A percentile compares a stretch with the other conserved stretches of the same genome.
phyloP scores from a whole-genome alignment of 2,329 filamentous ascomycete genomes.

The Hymenotorrendiella dingleyae region DNA sequence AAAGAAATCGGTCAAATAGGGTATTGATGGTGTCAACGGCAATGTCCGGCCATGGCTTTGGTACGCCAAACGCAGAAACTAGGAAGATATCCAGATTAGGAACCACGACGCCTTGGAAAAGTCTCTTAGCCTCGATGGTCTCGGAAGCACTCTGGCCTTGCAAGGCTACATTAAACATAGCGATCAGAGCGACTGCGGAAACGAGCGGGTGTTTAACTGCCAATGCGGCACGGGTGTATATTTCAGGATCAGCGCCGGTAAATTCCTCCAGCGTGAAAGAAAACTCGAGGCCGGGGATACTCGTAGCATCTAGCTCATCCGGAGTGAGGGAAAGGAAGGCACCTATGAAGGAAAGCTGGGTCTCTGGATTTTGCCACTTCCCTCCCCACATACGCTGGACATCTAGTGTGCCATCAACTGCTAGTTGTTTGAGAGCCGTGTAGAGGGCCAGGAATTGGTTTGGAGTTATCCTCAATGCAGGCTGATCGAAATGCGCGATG shows the following conservation, averaged over 20 bases:
- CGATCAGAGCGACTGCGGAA: conserved; percentile 75
- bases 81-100: conserved; percentile 75
- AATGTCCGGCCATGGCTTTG: conserved; percentile 69
- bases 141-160: conserved; percentile 56
- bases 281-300: conserved; percentile 73
- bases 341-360: conserved; percentile 88
- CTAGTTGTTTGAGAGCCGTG: conserved; percentile 68
- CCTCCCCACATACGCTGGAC: conserved; percentile 90
- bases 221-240: conserved; percentile 53
- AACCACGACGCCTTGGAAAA: conserved; percentile 62
- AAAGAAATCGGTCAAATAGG: conserved; percentile 76
- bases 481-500: conserved; percentile 73
- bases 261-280: conserved; percentile 68
- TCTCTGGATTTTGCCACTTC: conserved; percentile 75
- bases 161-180: conserved; percentile 60
- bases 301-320: conserved; percentile 74
- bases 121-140: conserved; percentile 55
- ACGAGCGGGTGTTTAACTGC: conserved; percentile 82
- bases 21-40: conserved; percentile 71
- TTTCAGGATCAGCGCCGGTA: conserved; percentile 50
- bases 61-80: conserved; percentile 70
- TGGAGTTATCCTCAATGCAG: conserved; percentile 67
- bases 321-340: conserved; percentile 74
- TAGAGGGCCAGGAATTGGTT: conserved; percentile 79
- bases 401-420: conserved; percentile 63